Percentiles rank a stretch among this genome's conserved stretches.
Evolutionary conservation across 768 basidiomycete species (phyloP).

Genomic region (Suillus discolor): DNA sequence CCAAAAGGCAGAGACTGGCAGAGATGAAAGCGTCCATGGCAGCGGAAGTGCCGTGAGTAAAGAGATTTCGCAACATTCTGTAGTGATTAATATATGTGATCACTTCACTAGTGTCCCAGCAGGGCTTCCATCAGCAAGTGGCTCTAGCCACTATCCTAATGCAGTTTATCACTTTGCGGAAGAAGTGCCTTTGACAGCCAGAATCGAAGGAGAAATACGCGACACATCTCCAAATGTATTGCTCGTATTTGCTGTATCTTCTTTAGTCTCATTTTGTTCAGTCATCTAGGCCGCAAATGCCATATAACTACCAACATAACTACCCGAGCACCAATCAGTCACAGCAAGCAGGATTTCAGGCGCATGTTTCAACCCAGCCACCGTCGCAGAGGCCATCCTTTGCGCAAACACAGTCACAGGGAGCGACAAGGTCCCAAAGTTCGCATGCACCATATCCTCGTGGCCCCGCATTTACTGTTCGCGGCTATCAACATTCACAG

Average conservation of each 20-base stretch:
- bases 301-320: not conserved
- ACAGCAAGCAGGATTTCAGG: not conserved
- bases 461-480: not conserved
- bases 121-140: not conserved
- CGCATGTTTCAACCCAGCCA: not conserved
- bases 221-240: conserved; percentile 1
- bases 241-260: not conserved
- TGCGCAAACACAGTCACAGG: conserved; percentile 11
- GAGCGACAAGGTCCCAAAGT: not conserved
- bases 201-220: conserved; percentile 31
- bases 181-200: conserved; percentile 33
- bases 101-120: not conserved
- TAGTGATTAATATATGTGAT: not conserved
- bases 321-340: not conserved
- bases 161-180: not conserved
- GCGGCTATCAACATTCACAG: not conserved
- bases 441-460: not conserved
- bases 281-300: conserved; percentile 9
- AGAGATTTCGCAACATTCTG: not conserved
- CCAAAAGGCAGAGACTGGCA: conserved; percentile 23
- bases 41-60: not conserved
- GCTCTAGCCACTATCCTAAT: not conserved
- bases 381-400: not conserved
- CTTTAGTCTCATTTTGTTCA: not conserved
- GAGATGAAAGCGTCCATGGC: conserved; percentile 5